These are phyloP conservation scores for Adansonia rubrostipa DNA, from an alignment of 441 rosid genomes.

Conservation along the genomic window DNA sequence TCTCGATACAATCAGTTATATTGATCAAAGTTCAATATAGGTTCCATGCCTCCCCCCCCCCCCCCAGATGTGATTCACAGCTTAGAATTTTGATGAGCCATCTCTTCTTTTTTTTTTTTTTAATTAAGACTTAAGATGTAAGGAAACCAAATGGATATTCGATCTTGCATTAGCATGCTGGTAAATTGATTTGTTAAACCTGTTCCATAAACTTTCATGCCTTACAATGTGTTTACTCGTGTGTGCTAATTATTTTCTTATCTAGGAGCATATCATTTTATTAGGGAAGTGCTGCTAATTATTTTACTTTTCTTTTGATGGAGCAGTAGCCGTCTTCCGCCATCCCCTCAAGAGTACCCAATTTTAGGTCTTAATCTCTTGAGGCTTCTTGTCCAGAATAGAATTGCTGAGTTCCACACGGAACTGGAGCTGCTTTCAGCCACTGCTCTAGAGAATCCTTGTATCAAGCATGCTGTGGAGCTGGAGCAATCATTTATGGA, in stretches of 20 bases:
- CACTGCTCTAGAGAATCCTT: constrained; percentile 77
- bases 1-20: not conserved
- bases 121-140: not conserved
- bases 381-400: constrained; percentile 91
- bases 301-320: constrained; percentile 30
- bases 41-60: not conserved
- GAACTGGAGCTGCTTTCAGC: constrained; percentile 87
- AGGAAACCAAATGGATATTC: not conserved
- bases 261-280: not conserved
- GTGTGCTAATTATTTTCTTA: not conserved
- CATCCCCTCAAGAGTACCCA: constrained; percentile 79
- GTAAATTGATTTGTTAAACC: not conserved
- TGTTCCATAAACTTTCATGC: not conserved
- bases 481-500: constrained; percentile 99
- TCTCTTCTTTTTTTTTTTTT: not conserved
- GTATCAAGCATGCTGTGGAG: constrained; percentile 95
- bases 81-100: not conserved
- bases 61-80: not conserved
- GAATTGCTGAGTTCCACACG: constrained; percentile 97
- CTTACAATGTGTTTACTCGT: not conserved
- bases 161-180: not conserved
- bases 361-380: constrained; percentile 93
- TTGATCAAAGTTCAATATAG: not conserved
- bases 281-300: constrained; percentile 10
- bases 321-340: constrained; percentile 66